Conservation (phyloP, 2,329 filamentous ascomycete genomes). For the Gaeumannomyces sp. region DNA sequence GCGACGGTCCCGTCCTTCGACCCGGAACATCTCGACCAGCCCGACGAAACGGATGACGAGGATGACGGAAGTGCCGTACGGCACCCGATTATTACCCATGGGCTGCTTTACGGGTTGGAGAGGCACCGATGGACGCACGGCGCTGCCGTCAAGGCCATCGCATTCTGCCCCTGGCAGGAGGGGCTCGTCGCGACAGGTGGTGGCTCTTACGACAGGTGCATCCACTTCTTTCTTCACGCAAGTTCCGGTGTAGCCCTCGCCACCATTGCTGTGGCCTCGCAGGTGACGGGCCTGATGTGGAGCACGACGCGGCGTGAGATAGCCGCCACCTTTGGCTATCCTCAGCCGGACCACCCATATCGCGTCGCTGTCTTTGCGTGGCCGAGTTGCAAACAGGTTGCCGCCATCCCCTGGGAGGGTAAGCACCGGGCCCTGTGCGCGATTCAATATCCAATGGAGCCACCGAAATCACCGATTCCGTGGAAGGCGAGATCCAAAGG, state of each 20-base stretch:
- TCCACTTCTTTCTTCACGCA: conserved; percentile 92
- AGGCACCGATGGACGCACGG: conserved; percentile 71
- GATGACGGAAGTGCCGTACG: not conserved
- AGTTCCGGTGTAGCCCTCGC: conserved; percentile 76
- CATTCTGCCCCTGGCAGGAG: conserved; percentile 91
- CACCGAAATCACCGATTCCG: conserved; percentile 13
- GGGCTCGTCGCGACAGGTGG: conserved; percentile 85
- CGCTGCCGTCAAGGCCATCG: conserved; percentile 92
- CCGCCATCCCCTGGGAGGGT: conserved; percentile 76
- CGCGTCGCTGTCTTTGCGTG: conserved; percentile 91
- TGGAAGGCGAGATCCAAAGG: conserved; percentile 13
- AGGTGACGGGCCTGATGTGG: conserved; percentile 92
- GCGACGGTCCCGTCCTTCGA: not conserved
- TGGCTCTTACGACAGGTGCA: conserved; percentile 88
- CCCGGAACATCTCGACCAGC: not conserved
- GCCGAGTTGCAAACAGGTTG: conserved; percentile 83
- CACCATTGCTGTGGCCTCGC: conserved; percentile 85
- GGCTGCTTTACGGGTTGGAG: conserved; percentile 48
- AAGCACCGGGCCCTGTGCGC: conserved; percentile 78
- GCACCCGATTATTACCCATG: conserved; percentile 8
- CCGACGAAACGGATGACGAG: conserved; percentile 7
- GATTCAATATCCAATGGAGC: conserved; percentile 67
- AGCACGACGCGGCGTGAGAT: conserved; percentile 81
- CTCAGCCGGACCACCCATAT: conserved; percentile 81
- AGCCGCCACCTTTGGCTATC: conserved; percentile 87